Conservation (phyloP, 1,139 yeast species). For the Kodamaea anthophila region DNA sequence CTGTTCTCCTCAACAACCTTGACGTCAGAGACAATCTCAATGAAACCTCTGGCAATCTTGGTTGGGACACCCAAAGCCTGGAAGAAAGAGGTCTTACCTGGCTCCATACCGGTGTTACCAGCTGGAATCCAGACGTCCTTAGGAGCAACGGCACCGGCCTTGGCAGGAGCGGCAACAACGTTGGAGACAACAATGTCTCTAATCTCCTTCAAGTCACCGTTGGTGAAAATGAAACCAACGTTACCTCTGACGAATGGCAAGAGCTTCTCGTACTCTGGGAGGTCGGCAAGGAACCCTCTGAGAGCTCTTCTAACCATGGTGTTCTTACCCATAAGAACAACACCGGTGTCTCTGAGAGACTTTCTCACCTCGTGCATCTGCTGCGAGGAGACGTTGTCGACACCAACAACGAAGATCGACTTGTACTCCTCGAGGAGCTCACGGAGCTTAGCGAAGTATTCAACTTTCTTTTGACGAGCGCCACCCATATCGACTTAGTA, state of each 20-base stretch:
- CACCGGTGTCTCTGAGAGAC: constrained; percentile 91
- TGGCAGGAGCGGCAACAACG: constrained; percentile 99
- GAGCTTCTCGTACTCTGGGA: constrained; percentile 94
- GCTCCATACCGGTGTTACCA: constrained; percentile 99
- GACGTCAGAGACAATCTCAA: constrained; percentile 97
- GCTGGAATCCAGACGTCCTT: constrained; percentile 96
- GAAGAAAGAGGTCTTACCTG: constrained; percentile 99
- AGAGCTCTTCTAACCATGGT: constrained; percentile 99
- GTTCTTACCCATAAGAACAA: constrained; percentile 99
- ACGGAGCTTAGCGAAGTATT: constrained; percentile 93
- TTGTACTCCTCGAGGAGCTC: constrained; percentile 93
- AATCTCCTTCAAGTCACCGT: constrained; percentile 83
- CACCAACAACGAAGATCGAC: constrained; percentile 98
- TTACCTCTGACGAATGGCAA: constrained; percentile 95
- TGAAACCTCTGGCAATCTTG: constrained; percentile 99
- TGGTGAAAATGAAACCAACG: constrained; percentile 99
- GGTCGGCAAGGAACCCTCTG: constrained; percentile 89
- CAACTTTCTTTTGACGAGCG: constrained; percentile 93
- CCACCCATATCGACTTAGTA: constrained; percentile 98
- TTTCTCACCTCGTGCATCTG: constrained; percentile 99
- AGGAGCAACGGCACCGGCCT: constrained; percentile 99
- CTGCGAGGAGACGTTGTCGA: constrained; percentile 99
- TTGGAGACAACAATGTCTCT: constrained; percentile 83
- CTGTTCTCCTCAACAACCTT: constrained; percentile 82
- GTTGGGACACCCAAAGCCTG: constrained; percentile 99